phyloP scores from a whole-genome alignment of 345 rosid species.

The Euclidium syriacum region DNA sequence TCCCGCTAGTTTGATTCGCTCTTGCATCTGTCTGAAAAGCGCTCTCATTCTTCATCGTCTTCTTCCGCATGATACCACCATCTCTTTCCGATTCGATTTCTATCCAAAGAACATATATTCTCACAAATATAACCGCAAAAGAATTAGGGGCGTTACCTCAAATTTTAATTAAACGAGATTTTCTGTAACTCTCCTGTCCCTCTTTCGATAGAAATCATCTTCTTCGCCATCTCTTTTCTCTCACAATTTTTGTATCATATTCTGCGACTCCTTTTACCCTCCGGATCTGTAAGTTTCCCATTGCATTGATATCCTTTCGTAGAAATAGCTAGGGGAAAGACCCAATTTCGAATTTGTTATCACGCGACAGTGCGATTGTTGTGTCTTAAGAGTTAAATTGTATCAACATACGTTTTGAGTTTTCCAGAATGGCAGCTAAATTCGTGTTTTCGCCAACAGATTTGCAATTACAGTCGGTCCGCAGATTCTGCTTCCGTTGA shows the following conservation, averaged over 20 bases:
- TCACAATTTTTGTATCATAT: neutral
- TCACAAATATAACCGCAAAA: no score
- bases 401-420: neutral
- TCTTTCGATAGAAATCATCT: neutral
- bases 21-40: constrained; percentile 2
- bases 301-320: neutral
- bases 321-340: neutral
- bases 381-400: neutral
- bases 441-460: neutral
- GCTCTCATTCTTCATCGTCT: neutral
- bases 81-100: neutral
- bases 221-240: neutral
- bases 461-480: no score
- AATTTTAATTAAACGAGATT: neutral
- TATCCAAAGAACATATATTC: neutral
- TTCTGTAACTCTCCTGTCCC: neutral
- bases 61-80: neutral
- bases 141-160: neutral
- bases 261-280: constrained; percentile 1
- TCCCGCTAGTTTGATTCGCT: constrained; percentile 21
- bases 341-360: neutral
- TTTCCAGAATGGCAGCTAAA: neutral
- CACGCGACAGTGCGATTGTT: neutral
- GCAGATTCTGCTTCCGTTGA: no score
- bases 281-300: constrained; percentile 42